Conservation (phyloP, 2,329 filamentous ascomycete genomes). For the Pseudopithomyces chartarum region DNA sequence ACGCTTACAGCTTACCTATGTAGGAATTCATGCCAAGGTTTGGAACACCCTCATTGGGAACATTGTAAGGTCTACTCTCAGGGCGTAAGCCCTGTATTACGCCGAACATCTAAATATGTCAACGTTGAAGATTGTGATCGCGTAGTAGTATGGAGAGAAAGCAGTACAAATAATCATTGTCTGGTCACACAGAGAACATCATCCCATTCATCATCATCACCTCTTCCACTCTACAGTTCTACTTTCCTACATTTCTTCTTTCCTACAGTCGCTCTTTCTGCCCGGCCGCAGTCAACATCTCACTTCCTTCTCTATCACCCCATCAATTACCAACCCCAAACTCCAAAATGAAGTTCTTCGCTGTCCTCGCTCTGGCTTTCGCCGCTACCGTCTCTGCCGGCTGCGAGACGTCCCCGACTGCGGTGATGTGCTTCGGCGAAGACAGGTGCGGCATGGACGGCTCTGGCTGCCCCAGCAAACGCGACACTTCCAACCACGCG, state of each 20-base stretch:
- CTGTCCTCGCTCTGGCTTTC: background rate
- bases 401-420: background rate
- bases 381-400: background rate
- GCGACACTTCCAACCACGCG: too few species aligned
- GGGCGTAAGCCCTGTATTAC: too few species aligned
- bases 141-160: background rate
- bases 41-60: too few species aligned
- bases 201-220: slow-evolving; percentile 3
- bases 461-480: too few species aligned
- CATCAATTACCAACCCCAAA: background rate
- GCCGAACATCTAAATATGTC: too few species aligned
- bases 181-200: background rate
- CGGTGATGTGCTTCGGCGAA: too few species aligned
- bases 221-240: too few species aligned
- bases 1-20: too few species aligned
- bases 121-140: too few species aligned
- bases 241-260: background rate
- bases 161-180: background rate
- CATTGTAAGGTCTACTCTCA: too few species aligned
- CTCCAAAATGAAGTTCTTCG: slow-evolving; percentile 4
- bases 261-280: slow-evolving; percentile 2
- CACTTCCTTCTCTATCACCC: background rate
- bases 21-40: too few species aligned
- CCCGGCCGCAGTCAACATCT: background rate
- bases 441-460: too few species aligned